Percentiles rank a stretch among this genome's conserved stretches.
Evolutionary conservation across 1,284 basidiomycete genomes (phyloP).

Genomic region (Grifola frondosa): DNA sequence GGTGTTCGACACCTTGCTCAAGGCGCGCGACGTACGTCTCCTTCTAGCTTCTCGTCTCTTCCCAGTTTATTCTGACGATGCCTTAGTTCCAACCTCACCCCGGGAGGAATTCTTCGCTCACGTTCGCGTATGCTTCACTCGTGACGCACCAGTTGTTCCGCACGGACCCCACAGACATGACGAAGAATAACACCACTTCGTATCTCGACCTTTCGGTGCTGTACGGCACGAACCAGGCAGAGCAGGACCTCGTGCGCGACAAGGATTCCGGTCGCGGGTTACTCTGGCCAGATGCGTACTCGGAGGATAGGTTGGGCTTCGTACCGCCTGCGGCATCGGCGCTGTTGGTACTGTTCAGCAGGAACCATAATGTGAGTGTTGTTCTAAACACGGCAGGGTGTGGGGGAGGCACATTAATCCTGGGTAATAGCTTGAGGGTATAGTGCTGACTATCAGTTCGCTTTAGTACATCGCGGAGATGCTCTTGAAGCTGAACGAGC

Average conservation of each 20-base stretch:
- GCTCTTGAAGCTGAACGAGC: slow-evolving; percentile 70
- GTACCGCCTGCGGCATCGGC: slow-evolving; percentile 77
- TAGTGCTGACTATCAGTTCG: slow-evolving; percentile 5
- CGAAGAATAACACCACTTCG: slow-evolving; percentile 66
- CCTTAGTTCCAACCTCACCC: slow-evolving; percentile 17
- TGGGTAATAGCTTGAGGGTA: too few relatives aligned
- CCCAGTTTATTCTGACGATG: background rate
- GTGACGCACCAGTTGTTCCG: slow-evolving; percentile 76
- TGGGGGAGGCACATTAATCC: too few relatives aligned
- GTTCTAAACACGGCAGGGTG: background rate
- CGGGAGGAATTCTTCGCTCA: slow-evolving; percentile 56
- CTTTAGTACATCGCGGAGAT: slow-evolving; percentile 68
- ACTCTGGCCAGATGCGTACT: slow-evolving; percentile 69
- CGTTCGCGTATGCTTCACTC: slow-evolving; percentile 78
- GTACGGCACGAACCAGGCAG: slow-evolving; percentile 60
- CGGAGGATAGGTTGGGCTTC: slow-evolving; percentile 63
- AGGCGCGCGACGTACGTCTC: slow-evolving; percentile 41
- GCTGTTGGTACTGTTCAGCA: slow-evolving; percentile 64
- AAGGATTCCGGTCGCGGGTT: slow-evolving; percentile 50
- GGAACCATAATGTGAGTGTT: slow-evolving; percentile 72
- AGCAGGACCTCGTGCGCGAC: slow-evolving; percentile 30
- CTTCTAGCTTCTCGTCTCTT: background rate
- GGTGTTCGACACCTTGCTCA: slow-evolving; percentile 73
- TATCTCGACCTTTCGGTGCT: slow-evolving; percentile 79
- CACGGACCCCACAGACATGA: slow-evolving; percentile 53